These are phyloP conservation scores for Acer campestre DNA, from an alignment of 345 rosid genomes.

Conservation along the genomic window DNA sequence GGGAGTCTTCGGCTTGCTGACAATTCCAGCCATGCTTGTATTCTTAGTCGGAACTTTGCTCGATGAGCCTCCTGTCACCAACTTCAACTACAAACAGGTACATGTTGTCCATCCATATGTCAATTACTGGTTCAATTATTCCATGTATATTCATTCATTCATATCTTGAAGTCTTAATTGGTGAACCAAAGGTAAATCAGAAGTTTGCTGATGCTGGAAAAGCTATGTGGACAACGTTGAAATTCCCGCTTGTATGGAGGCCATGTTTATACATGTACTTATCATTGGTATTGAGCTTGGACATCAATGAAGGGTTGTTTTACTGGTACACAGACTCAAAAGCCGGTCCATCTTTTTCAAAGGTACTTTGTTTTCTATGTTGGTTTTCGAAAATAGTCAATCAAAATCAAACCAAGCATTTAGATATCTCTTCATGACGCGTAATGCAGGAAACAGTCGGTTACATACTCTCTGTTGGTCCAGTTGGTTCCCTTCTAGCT, in stretches of 20 bases:
- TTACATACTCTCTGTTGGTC: constrained; percentile 78
- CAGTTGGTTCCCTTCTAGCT: constrained; percentile 83
- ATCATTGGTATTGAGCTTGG: constrained; percentile 69
- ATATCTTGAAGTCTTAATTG: background rate
- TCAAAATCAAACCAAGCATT: background rate
- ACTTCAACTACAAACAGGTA: constrained; percentile 75
- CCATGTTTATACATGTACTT: constrained; percentile 87
- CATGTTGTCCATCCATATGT: background rate
- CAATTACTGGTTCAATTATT: constrained; percentile 5
- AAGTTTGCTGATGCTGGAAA: constrained; percentile 71
- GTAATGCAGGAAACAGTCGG: constrained; percentile 79
- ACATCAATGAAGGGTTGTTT: constrained; percentile 89
- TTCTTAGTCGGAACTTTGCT: constrained; percentile 63
- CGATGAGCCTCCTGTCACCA: constrained; percentile 50
- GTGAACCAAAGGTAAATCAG: constrained; percentile 59
- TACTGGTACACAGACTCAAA: constrained; percentile 85
- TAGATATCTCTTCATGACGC: no score
- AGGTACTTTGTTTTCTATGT: constrained; percentile 45
- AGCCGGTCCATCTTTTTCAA: constrained; percentile 74
- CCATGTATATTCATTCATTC: background rate
- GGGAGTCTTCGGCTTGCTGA: constrained; percentile 85
- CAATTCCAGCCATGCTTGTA: constrained; percentile 66
- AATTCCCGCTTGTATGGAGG: constrained; percentile 79
- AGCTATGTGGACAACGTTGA: constrained; percentile 84
- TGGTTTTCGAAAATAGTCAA: background rate